A percentile compares a stretch with the other conserved stretches of the same genome.
phyloP scores from a whole-genome alignment of 257 asterid genomes.

The Scutellaria galericulata region DNA sequence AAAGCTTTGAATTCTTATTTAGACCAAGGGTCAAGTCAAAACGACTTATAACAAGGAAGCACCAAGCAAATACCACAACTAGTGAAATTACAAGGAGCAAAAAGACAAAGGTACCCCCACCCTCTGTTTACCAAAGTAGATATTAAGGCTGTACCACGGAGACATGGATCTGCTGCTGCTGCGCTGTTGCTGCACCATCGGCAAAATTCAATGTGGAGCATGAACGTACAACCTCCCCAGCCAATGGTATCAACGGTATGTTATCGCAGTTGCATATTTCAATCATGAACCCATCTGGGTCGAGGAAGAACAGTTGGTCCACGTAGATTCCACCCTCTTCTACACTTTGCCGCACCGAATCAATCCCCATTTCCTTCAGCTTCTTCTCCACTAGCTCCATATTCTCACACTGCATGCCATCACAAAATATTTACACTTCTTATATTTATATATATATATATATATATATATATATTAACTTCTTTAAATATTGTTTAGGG shows the following conservation, averaged over 20 bases:
- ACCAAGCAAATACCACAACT: no score
- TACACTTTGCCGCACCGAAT: slow-evolving; percentile 69
- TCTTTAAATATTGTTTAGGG: no score
- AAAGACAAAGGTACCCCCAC: no score
- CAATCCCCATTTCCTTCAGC: slow-evolving; percentile 75
- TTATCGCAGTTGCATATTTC: slow-evolving; percentile 96
- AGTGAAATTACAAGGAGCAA: no score
- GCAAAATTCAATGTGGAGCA: slow-evolving; percentile 69
- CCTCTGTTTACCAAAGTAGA: slow-evolving; percentile 2
- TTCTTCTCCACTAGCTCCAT: slow-evolving; percentile 88
- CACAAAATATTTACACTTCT: no score
- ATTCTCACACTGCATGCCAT: slow-evolving; percentile 72
- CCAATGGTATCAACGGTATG: slow-evolving; percentile 74
- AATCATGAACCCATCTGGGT: slow-evolving; percentile 95
- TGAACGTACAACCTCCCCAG: slow-evolving; percentile 72
- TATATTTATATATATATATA: no score
- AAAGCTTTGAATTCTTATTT: no score
- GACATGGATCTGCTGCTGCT: slow-evolving; percentile 51
- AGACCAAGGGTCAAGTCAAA: no score
- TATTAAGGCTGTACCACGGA: slow-evolving; percentile 49
- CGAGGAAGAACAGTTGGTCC: slow-evolving; percentile 91
- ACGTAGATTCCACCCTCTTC: slow-evolving; percentile 91
- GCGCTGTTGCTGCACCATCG: slow-evolving; percentile 62
- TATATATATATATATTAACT: no score
- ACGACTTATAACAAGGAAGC: no score